phyloP scores from a whole-genome alignment of 1,284 basidiomycete species.

The Ceraceosorus guamensis region DNA sequence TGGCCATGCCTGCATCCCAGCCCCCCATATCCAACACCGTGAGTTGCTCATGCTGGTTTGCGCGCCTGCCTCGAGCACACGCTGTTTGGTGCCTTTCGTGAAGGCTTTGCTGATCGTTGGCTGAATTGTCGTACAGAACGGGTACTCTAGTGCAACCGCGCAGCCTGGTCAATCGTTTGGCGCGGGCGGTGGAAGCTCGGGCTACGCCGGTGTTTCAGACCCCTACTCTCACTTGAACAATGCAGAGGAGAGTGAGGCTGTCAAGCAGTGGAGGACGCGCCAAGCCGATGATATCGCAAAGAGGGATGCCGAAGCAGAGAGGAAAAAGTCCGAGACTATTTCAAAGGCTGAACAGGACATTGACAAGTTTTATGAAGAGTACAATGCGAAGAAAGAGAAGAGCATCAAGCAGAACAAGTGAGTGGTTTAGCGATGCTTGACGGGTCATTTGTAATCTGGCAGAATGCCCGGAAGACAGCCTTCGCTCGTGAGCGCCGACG shows the following conservation, averaged over 20 bases:
- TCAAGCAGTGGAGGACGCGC: conserved; percentile 76
- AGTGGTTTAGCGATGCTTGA: conserved; percentile 43
- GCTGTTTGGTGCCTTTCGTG: too few species aligned
- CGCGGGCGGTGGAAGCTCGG: too few species aligned
- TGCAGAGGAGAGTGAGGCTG: conserved; percentile 32
- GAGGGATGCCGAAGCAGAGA: conserved; percentile 70
- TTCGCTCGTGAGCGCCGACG: neutral
- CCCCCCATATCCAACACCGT: neutral
- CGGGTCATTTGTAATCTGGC: neutral
- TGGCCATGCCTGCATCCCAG: conserved; percentile 49
- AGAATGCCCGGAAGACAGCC: neutral
- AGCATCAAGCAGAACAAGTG: conserved; percentile 94
- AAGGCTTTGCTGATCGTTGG: too few species aligned
- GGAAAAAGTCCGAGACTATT: conserved; percentile 75
- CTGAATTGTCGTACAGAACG: too few species aligned
- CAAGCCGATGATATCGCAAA: conserved; percentile 77
- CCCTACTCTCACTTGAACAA: too few species aligned
- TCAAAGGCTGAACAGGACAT: conserved; percentile 83
- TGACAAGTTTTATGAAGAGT: conserved; percentile 92
- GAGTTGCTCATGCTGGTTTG: too few species aligned
- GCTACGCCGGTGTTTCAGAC: too few species aligned
- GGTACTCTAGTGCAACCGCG: too few species aligned
- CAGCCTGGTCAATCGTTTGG: too few species aligned
- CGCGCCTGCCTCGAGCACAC: too few species aligned
- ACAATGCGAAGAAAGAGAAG: conserved; percentile 82